Evolutionary conservation across 148 eudicot species (phyloP).

Genomic region (Vaccinium vitisidaea): DNA sequence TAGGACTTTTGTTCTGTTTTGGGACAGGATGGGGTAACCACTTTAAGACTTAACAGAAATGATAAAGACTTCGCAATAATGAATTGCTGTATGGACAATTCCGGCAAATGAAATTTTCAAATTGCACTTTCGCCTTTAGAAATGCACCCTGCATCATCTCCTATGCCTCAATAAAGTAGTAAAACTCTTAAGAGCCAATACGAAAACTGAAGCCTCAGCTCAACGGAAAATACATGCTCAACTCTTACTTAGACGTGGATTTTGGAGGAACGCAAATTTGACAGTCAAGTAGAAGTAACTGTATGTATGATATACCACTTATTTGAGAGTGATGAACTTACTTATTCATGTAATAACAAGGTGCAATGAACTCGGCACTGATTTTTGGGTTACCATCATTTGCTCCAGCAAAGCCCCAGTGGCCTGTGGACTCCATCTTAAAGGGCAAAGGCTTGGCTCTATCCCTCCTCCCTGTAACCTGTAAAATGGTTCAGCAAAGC

Average conservation of each 20-base stretch:
- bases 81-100: not conserved
- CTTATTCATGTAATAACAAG: constrained; percentile 88
- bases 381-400: constrained; percentile 83
- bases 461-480: constrained; percentile 98
- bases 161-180: not conserved
- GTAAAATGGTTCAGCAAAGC: constrained; percentile 18
- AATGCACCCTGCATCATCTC: not conserved
- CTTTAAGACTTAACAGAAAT: not conserved
- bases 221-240: not conserved
- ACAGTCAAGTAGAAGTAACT: not conserved
- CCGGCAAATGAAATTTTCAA: not conserved
- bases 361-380: constrained; percentile 82
- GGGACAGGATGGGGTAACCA: not conserved
- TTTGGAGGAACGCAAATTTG: not conserved
- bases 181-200: not conserved
- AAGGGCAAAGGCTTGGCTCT: constrained; percentile 96
- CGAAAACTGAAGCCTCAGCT: not conserved
- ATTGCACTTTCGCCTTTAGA: not conserved
- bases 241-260: not conserved
- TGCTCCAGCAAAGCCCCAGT: constrained; percentile 91
- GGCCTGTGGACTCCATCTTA: constrained; percentile 79
- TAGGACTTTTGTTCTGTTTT: not conserved
- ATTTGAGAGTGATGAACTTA: constrained; percentile 31
- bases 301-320: not conserved
- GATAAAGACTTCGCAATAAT: not conserved